Evolutionary conservation across 1,284 basidiomycete species (phyloP), one percentile per base, ranked within the genome.

Genomic region (Cutaneotrichosporon cyanovorans): DNA sequence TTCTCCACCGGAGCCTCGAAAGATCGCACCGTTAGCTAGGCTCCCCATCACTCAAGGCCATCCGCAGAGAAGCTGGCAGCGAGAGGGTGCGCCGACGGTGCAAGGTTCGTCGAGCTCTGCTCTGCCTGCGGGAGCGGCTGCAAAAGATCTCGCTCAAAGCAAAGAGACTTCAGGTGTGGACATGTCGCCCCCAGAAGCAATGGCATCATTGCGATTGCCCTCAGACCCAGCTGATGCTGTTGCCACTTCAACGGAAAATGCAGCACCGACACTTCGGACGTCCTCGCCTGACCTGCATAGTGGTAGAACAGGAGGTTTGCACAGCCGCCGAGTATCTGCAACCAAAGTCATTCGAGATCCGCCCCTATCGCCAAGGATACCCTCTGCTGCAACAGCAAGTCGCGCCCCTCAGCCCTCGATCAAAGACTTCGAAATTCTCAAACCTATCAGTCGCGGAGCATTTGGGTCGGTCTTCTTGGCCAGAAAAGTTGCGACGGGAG

Each of bases 361-460:
- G 0, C 87, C 87, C 4, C 75, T 93, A 2, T 97, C 95, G n/a
- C 92, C 93, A 20, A 80, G 90, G 20, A 79, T 93, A 41, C 78
- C 87, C 3, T 83, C 85, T 88, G 1, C 73, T 2, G 37, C 22
- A 5, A 25, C 45, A 2, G 35, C 84, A 25, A 79, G 87, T 12
- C 80, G 89, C 21, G 81, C 86, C 12, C 83, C 83, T 7, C 84
- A 87, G 0, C 85, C 93, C 1, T 92, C 91, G 3, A 97, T 98
- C 75, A 96, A 90, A 69, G 95, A 99, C 72, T 99, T 99, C 63
- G 91, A 97, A 67, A 85, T 99, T 63, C 91, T 99, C 76, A 98
- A 99, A 72, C 95, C 95, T 3, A 99, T 99, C 72, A 92, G 88
- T 70, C 96, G 98, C 66, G 95, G 95, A 44, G 95, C 95, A 2